phyloP scores from a whole-genome alignment of 129 eudicot genomes.

The Pittosporum tobira region DNA sequence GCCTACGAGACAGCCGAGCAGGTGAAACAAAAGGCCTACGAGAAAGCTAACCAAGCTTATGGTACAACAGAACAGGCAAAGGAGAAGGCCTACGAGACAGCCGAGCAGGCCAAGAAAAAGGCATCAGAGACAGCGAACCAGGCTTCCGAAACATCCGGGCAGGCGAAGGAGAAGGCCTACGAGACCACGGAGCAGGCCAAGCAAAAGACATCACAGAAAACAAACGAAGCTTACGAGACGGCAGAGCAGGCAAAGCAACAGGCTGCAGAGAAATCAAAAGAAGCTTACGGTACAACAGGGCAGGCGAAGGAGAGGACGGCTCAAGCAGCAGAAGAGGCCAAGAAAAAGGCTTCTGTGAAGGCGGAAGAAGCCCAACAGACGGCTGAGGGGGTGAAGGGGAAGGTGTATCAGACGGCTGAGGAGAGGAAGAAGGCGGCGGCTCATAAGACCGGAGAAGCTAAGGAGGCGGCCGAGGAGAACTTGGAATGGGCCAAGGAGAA shows the following conservation, averaged over 20 bases:
- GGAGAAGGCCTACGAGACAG: conserved; percentile 17
- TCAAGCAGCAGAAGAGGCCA: conserved; percentile 3
- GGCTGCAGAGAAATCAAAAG: conserved; percentile 9
- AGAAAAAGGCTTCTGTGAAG: conserved; percentile 20
- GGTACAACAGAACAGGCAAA: conserved; percentile 12
- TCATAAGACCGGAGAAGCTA: conserved; percentile 14
- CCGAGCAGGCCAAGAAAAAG: conserved; percentile 6
- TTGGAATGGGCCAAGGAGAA: conserved; percentile 34
- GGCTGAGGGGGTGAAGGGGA: conserved; percentile 18
- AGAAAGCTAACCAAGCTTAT: background rate
- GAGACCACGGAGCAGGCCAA: conserved; percentile 8
- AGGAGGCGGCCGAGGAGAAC: conserved; percentile 18
- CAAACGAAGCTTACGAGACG: background rate
- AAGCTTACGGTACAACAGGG: conserved; percentile 3
- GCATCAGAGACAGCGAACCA: conserved; percentile 9
- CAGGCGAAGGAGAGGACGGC: background rate
- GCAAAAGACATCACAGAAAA: background rate
- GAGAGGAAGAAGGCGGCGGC: conserved; percentile 2
- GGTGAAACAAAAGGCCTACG: conserved; percentile 10
- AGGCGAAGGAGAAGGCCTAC: conserved; percentile 13
- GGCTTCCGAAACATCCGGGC: conserved; percentile 9
- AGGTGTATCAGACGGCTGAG: background rate
- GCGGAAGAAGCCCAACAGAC: conserved; percentile 12
- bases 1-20: background rate
- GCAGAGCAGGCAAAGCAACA: conserved; percentile 5